Base-by-base conservation (phyloP, 495 filamentous ascomycete genomes). In the Opeltia flavorubescens region DNA sequence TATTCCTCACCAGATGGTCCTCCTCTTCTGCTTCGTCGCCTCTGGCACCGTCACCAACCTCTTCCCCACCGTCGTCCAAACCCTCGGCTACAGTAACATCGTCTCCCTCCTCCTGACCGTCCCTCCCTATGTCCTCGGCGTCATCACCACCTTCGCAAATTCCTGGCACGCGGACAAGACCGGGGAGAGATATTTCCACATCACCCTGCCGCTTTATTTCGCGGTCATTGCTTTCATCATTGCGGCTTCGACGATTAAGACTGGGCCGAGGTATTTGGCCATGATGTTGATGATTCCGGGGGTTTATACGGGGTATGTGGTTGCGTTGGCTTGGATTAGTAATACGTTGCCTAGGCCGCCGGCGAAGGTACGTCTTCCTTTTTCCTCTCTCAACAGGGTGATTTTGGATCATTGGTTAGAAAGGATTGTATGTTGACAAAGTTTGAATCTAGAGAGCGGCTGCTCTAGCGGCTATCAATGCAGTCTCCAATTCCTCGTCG, bases 1-100 rank as follows among this genome's bases (percentile, higher is more conserved):
- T 31, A 27, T 36, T 44, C 27, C 51, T 36, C 27, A 31, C 1
- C 51, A 78, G 75, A 74, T 77, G 60, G 58, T 84, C 8, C 63
- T 84, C 41, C 70, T 89, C 43, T 74, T 86, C 40, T 76, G 80
- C 55, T 81, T 86, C 59, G 77, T 85, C 12, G 74, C 78, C 24
- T 75, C 77, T 24, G 79, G 76, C 42, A 80, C 81, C 2, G 79
- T 86, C 7, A 86, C 83, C n/a, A 89, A 91, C 61, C 91, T 91
- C 72, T 89, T 93, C 66, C 86, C 86, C 0, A 82, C 84, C 12
- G 82, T 94, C 20, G 85, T 91, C 27, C 67, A 72, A 33, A 89
- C 85, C 1, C 68, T 94, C 5, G 71, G 77, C 6, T 86, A 78
- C 55, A 64, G 58, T 51, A 73, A 74, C n/a, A 77, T 86, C 51